Evolutionary conservation across 441 rosid genomes (phyloP), one percentile per base, ranked within the genome.

Genomic region (Croton setiger): DNA sequence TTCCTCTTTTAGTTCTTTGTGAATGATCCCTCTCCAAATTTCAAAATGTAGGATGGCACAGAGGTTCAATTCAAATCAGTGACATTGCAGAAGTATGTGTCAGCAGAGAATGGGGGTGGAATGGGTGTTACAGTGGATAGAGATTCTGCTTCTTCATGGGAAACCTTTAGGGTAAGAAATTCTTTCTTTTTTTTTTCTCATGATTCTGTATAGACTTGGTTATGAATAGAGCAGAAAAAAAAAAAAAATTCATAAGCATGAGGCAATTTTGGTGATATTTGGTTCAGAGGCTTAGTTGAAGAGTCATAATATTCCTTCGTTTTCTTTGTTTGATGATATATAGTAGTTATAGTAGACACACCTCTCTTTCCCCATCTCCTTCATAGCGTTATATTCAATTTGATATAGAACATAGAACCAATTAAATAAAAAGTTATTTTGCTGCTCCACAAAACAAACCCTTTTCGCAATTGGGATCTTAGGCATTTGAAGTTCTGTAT

Each of bases 41-140:
- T 72, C 51, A 45, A 21, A 76, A 73, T 77, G 76, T 79, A 89
- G 92, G 92, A 87, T 75, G 96, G 96, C 20, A 84, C 96, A 17
- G 81, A 85, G 72, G 82, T 89, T 62, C 89, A 83, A 56, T 72
- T 89, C 64, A 89, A 78, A 82, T 89, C 92, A 12, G 79, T 80
- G 58, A 72, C 82, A 49, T 68, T 78, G 79, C 85, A 89, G 79
- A 89, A 82, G 76, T 87, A 83, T 76, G 79, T 83, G 18, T 74
- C 66, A 56, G 92, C 92, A 1, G 89, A 86, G 69, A 81, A 82
- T 79, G 96, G 91, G 45, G 96, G 93, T 63, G 91, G 96, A 48
- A 43, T 64, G 68, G 77, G 73, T 70, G 79, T 89, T 71, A 74
- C 89, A 41, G 87, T 86, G 63, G 61, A 78, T 55, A 79, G 84